phyloP scores from a whole-genome alignment of 768 basidiomycete genomes.

The Chalciporus chontae region DNA sequence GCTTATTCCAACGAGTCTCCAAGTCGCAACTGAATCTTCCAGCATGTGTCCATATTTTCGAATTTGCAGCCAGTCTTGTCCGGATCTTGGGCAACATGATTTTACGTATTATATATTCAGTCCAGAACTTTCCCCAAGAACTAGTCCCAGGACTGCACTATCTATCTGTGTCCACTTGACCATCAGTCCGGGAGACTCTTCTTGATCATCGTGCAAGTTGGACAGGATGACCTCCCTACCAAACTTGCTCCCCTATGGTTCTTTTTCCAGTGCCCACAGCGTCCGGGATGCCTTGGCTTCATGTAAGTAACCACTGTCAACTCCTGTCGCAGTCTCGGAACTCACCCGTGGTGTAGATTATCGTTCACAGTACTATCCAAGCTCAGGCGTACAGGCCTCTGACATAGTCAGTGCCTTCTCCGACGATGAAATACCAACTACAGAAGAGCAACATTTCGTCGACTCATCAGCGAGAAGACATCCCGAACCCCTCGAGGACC shows the following conservation, averaged over 20 bases:
- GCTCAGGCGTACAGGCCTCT: conserved; percentile 52
- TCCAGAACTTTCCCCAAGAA: too few relatives aligned
- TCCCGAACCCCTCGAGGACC: not conserved
- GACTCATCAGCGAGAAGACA: conserved; percentile 9
- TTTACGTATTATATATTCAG: too few relatives aligned
- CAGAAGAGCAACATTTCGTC: not conserved
- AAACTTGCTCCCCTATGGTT: conserved; percentile 41
- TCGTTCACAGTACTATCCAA: conserved; percentile 64
- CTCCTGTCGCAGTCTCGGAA: not conserved
- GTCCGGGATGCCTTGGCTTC: conserved; percentile 57
- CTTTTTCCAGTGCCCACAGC: conserved; percentile 46
- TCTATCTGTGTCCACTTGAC: too few relatives aligned
- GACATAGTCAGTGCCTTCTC: conserved; percentile 39
- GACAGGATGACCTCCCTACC: conserved; percentile 50
- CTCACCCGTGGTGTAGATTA: conserved; percentile 44
- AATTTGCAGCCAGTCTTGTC: too few relatives aligned
- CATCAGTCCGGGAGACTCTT: too few relatives aligned
- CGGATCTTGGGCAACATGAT: too few relatives aligned
- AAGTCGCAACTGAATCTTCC: too few relatives aligned
- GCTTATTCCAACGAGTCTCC: not conserved
- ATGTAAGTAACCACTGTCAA: conserved; percentile 38
- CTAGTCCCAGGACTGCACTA: too few relatives aligned
- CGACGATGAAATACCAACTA: conserved; percentile 28
- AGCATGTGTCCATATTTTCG: too few relatives aligned
- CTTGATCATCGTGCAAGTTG: not conserved